Base-by-base conservation (phyloP, 2,329 filamentous ascomycete genomes). In the Rosellinia necatrix region DNA sequence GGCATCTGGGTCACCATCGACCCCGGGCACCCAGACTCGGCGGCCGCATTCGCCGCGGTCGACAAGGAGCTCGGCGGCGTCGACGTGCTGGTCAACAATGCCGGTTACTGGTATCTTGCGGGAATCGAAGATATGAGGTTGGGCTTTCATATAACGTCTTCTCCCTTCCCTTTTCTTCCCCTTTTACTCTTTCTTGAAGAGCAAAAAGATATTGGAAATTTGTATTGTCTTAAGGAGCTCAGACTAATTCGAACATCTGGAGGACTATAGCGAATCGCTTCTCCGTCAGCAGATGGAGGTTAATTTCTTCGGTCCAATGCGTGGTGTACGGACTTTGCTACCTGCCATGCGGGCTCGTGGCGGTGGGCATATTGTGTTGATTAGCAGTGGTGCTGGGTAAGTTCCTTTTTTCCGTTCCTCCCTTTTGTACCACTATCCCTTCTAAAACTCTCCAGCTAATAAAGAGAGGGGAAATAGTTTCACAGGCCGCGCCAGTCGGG, bases 41-140 rank as follows among this genome's bases (percentile, higher is more conserved):
- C 35, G 40, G 35, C 38, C 17, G 41, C n/a, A 41, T 47, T 59
- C 56, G 46, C 41, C 15, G 24, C 38, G 29, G 38, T 42, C 29
- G 51, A 49, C 35, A 47, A 25, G 29, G 25, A 59, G 25, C 52
- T 53, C 34, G 44, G 52, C 38, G 56, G 34, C 32, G 34, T 59
- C 46, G 56, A 59, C 24, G 51, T 59, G 35, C 56, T 59, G 15
- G 56, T 59, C n/a, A 59, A 59, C 25, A 51, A 54, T 50, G 56
- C 56, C 7, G 56, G 56, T 6, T 55, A 55, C 27, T 47, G 42
- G 40, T 48, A 53, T 29, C 15, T 59, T 30, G 56, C 42, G 12
- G 56, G 40, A 3, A 6, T 59, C 10, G 56, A 59, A 40, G 51
- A 59, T 51, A 55, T 52, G 34, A 59, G 56, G 56, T 59, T 38